Percentiles rank a stretch among this genome's conserved stretches.
phyloP scores from a whole-genome alignment of 2,329 filamentous ascomycete species.

The Fusarium liriodendri region DNA sequence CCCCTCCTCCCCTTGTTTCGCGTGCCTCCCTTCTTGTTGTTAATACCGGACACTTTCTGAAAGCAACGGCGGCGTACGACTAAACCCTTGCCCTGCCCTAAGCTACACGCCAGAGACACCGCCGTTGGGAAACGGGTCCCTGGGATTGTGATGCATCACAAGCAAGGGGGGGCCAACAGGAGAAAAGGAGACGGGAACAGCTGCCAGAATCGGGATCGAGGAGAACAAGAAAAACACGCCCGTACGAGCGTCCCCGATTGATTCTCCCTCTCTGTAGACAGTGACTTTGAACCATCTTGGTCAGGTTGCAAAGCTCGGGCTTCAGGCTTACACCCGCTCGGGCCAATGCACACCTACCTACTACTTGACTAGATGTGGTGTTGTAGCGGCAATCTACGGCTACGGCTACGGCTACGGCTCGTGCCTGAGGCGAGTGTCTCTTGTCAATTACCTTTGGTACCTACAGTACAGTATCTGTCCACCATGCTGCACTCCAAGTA shows the following conservation, averaged over 20 bases:
- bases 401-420: background rate
- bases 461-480: background rate
- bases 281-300: background rate
- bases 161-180: background rate
- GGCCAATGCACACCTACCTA: constrained; percentile 11
- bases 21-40: background rate
- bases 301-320: constrained; percentile 3
- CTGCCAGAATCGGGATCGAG: background rate
- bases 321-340: constrained; percentile 11
- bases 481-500: background rate
- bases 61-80: background rate
- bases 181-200: background rate
- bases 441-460: background rate
- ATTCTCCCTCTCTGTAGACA: background rate
- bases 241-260: background rate
- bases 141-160: constrained; percentile 19
- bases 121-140: constrained; percentile 24
- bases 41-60: background rate
- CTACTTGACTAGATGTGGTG: background rate
- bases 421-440: constrained; percentile 16
- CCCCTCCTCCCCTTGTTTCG: background rate
- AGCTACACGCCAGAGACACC: constrained; percentile 4
- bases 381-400: constrained; percentile 8
- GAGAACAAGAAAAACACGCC: background rate
- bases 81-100: constrained; percentile 27